A percentile compares a stretch with the other conserved stretches of the same genome.
Conservation (phyloP, 305 asterid genomes). For the Andrographis paniculata region DNA sequence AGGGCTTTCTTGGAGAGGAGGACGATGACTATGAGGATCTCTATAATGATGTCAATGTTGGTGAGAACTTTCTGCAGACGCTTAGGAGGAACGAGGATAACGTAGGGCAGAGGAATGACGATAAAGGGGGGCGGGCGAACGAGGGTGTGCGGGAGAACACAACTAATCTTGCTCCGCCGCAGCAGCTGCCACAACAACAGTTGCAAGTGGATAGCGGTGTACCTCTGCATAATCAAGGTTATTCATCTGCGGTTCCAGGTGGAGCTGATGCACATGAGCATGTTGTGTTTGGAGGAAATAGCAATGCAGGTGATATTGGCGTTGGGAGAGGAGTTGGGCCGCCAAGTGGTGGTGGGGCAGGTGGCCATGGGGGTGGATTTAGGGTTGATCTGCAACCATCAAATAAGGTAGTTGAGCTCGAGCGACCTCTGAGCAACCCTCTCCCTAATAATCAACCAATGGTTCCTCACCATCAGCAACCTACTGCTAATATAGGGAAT, state of each 20-base stretch:
- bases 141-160: conserved; percentile 31
- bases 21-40: conserved; percentile 88
- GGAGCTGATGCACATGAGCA: conserved; percentile 39
- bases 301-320: conserved; percentile 18
- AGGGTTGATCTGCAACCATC: conserved; percentile 50
- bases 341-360: conserved; percentile 25
- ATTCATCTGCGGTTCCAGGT: conserved; percentile 25
- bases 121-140: conserved; percentile 27
- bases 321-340: conserved; percentile 36
- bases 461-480: conserved; percentile 33
- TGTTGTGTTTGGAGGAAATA: conserved; percentile 31
- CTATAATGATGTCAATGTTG: conserved; percentile 78
- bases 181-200: conserved; percentile 21
- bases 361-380: conserved; percentile 36
- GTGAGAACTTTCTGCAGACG: conserved; percentile 68
- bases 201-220: conserved; percentile 26
- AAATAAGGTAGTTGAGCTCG: conserved; percentile 29
- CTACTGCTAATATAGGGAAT: conserved; percentile 20
- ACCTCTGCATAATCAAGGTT: conserved; percentile 29
- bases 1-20: conserved; percentile 70
- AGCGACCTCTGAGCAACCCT: conserved; percentile 22
- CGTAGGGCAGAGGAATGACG: conserved; percentile 32
- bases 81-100: conserved; percentile 49
- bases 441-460: conserved; percentile 29
- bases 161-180: conserved; percentile 17